Base-by-base conservation (phyloP, 352 stramenopile species). In the Phytophthora uliginosa region DNA sequence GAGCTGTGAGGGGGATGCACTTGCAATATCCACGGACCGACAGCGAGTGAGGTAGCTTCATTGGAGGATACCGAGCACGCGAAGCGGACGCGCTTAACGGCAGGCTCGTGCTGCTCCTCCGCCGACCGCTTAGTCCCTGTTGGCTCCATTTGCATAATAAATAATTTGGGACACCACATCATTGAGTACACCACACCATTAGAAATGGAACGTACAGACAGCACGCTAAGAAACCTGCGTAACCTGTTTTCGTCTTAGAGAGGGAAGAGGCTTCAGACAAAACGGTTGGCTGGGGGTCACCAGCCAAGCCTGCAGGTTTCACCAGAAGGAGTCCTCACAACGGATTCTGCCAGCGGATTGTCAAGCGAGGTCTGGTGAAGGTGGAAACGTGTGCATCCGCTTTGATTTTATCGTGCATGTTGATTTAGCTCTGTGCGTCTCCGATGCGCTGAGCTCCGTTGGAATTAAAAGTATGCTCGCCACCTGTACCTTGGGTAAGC, bases 401-500 rank as follows among this genome's bases (percentile, higher is more conserved):
- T 31, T 40, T 17, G 34, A 15, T 40, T 18, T 18, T 7, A 15
- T 13, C 13, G 4, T 60, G 26, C 60, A 31, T 69, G 10, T 71
- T 64, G 38, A 10, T 28, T 56, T 33, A 54, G 15, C 40, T 59
- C 9, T 58, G 2, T 62, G 53, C 57, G 17, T 69, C 9, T 24
- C 63, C 68, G 67, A 31, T 31, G 26, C 26, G 26, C 26, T 31
- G 26, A 31, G 26, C 7, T 4, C 2, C 26, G 26, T 31, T 75
- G 33, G 82, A 76, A 86, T 76, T 57, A 78, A 91, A 81, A 94
- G 89, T 94, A 83, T 83, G 85, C 78, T 84, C 59, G 84, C 86
- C 83, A 95, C 69, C 86, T 82, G 80, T 79, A 57, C 88, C 75
- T 95, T 95, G 88, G 85, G 86, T 82, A 71, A 80, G 84, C 78